A percentile compares a stretch with the other conserved stretches of the same genome.
These are phyloP conservation scores for Rubia balearica DNA, from an alignment of 305 asterid genomes.

Conservation along the genomic window DNA sequence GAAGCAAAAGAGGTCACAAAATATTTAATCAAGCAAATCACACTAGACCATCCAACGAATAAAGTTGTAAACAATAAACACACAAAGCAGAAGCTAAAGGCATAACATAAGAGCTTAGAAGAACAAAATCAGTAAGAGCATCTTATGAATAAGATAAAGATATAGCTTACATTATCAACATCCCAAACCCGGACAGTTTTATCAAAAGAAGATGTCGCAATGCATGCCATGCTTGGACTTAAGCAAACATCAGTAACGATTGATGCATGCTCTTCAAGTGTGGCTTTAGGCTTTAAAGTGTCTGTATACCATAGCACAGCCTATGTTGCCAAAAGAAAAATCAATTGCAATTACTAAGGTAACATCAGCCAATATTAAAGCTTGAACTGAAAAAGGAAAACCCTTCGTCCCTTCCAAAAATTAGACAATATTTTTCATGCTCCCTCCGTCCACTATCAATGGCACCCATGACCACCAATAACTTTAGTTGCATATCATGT, in stretches of 20 bases:
- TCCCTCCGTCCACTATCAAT: no score
- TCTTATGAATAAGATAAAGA: conserved; percentile 3
- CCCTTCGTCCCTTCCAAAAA: neutral
- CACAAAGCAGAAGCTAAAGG: neutral
- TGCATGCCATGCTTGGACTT: conserved; percentile 94
- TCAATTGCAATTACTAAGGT: conserved; percentile 8
- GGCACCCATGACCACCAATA: no score
- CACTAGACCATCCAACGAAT: neutral
- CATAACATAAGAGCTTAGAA: neutral
- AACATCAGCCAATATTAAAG: conserved; percentile 2
- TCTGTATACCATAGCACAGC: conserved; percentile 86
- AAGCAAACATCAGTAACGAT: conserved; percentile 90
- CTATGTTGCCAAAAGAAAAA: conserved; percentile 33
- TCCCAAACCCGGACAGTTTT: conserved; percentile 97
- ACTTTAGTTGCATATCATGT: no score
- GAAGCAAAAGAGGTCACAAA: neutral
- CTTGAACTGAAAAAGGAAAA: neutral
- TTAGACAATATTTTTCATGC: neutral
- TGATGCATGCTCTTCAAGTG: conserved; percentile 83
- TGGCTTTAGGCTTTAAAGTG: conserved; percentile 62
- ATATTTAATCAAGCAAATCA: neutral
- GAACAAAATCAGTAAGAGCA: neutral
- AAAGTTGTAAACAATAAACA: neutral
- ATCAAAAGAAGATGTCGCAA: conserved; percentile 94
- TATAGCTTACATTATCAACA: conserved; percentile 65